These are phyloP conservation scores for Daldinia loculata DNA, from an alignment of 495 filamentous ascomycete genomes.

Conservation along the genomic window DNA sequence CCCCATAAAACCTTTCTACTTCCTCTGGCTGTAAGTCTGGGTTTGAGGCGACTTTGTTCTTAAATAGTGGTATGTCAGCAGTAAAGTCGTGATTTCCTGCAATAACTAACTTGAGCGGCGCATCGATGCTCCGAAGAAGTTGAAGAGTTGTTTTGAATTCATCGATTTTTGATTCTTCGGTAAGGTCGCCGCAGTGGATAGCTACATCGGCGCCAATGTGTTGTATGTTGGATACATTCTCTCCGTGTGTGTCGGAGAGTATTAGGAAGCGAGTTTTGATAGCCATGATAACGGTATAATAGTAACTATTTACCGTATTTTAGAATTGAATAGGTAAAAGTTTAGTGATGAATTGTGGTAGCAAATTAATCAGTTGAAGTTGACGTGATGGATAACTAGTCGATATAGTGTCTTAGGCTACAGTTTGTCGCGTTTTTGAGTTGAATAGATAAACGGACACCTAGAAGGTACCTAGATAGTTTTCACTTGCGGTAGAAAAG, in stretches of 20 bases:
- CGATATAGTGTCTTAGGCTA: too few relatives aligned
- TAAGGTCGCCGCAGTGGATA: neutral
- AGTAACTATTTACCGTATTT: too few relatives aligned
- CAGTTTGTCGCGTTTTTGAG: too few relatives aligned
- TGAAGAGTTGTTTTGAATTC: neutral
- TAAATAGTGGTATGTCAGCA: neutral
- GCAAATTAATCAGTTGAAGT: too few relatives aligned
- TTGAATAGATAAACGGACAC: too few relatives aligned
- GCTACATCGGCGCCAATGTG: neutral
- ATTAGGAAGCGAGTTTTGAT: neutral
- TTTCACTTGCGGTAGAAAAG: too few relatives aligned
- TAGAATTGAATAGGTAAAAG: too few relatives aligned
- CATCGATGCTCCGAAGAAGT: neutral
- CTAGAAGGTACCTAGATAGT: too few relatives aligned
- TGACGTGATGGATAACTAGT: too few relatives aligned
- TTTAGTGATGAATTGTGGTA: too few relatives aligned
- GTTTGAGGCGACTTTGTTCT: neutral
- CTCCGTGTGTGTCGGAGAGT: neutral
- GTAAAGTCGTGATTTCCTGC: neutral
- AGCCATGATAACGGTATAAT: neutral
- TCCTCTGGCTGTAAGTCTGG: neutral
- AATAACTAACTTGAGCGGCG: neutral
- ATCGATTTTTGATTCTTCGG: neutral
- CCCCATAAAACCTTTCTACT: neutral
- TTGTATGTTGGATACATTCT: neutral